These are phyloP conservation scores for Lodderomyces orthopsilosis DNA, from an alignment of 1,139 yeast species.

Conservation along the genomic window DNA sequence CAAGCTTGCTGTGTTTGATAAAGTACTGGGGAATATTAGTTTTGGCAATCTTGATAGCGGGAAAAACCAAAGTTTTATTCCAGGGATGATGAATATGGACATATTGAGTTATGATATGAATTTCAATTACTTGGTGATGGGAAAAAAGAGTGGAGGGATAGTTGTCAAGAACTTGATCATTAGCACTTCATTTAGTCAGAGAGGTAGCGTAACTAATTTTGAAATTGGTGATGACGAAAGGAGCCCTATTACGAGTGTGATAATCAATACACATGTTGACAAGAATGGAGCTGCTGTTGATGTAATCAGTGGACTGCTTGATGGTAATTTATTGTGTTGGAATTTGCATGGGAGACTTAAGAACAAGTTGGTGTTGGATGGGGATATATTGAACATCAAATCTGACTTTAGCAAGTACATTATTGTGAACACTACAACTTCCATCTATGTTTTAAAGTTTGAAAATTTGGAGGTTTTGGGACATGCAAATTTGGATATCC, in stretches of 20 bases:
- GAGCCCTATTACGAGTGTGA: slow-evolving; percentile 20
- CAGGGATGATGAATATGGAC: slow-evolving; percentile 26
- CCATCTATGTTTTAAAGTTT: slow-evolving; percentile 23
- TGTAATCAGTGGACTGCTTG: slow-evolving; percentile 25
- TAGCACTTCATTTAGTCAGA: slow-evolving; percentile 31
- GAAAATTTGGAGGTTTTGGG: slow-evolving; percentile 14
- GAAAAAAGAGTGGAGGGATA: slow-evolving; percentile 29
- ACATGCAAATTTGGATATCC: slow-evolving; percentile 6
- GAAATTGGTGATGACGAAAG: slow-evolving; percentile 9
- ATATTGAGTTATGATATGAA: slow-evolving; percentile 25
- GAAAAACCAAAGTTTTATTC: slow-evolving; percentile 37
- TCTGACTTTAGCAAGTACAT: slow-evolving; percentile 32
- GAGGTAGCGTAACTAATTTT: slow-evolving; percentile 22
- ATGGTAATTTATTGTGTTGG: slow-evolving; percentile 30
- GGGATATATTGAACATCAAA: slow-evolving; percentile 21
- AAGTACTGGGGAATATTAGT: slow-evolving; percentile 34
- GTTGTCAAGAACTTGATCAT: slow-evolving; percentile 33
- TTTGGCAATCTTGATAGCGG: slow-evolving; percentile 42
- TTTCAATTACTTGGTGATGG: slow-evolving; percentile 35
- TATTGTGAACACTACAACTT: slow-evolving; percentile 21
- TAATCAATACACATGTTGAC: slow-evolving; percentile 23
- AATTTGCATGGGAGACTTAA: slow-evolving; percentile 24
- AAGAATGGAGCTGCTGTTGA: slow-evolving; percentile 26
- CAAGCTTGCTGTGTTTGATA: slow-evolving; percentile 33
- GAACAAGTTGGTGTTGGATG: slow-evolving; percentile 16